Percentiles rank a stretch among this genome's conserved stretches.
phyloP scores from a whole-genome alignment of 768 basidiomycete genomes.

The Coprinopsis strossmayeri region DNA sequence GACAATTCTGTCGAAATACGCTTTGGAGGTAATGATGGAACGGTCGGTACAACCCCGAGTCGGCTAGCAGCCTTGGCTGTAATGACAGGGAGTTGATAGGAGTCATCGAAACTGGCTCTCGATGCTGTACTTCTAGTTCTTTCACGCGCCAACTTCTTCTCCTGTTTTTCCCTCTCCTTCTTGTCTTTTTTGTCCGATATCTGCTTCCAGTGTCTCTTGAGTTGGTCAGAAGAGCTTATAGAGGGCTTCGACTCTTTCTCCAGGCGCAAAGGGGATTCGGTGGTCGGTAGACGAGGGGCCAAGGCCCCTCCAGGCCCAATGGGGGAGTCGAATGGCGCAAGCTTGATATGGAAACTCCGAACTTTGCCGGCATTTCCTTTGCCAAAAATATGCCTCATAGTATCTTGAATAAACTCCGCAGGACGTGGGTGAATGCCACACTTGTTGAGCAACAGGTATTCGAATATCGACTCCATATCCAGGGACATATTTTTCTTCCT shows the following conservation, averaged over 20 bases:
- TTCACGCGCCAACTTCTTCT: conserved; percentile 11
- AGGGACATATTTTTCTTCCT: neutral
- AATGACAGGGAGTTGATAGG: conserved; percentile 1
- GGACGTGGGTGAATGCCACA: conserved; percentile 49
- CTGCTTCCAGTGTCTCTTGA: conserved; percentile 14
- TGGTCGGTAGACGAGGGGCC: conserved; percentile 16
- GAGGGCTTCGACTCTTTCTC: conserved; percentile 8
- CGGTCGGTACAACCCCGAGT: conserved; percentile 5
- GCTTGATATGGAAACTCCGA: conserved; percentile 44
- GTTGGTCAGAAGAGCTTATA: conserved; percentile 3
- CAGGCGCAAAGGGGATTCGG: conserved; percentile 27
- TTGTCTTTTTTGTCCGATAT: conserved; percentile 20
- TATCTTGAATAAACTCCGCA: conserved; percentile 38
- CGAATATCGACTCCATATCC: conserved; percentile 52
- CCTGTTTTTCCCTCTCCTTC: conserved; percentile 20
- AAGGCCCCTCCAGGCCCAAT: conserved; percentile 15
- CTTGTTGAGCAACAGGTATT: conserved; percentile 48
- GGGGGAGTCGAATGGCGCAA: conserved; percentile 43
- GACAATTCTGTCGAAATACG: conserved; percentile 2
- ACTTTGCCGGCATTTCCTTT: conserved; percentile 34
- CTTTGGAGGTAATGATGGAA: neutral
- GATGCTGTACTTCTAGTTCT: conserved; percentile 4
- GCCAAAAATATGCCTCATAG: conserved; percentile 47
- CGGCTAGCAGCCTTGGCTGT: conserved; percentile 10
- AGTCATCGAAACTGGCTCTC: conserved; percentile 7